A percentile compares a stretch with the other conserved stretches of the same genome.
These are phyloP conservation scores for Canariomyces notabilis DNA, from an alignment of 2,329 filamentous ascomycete species.

Conservation along the genomic window DNA sequence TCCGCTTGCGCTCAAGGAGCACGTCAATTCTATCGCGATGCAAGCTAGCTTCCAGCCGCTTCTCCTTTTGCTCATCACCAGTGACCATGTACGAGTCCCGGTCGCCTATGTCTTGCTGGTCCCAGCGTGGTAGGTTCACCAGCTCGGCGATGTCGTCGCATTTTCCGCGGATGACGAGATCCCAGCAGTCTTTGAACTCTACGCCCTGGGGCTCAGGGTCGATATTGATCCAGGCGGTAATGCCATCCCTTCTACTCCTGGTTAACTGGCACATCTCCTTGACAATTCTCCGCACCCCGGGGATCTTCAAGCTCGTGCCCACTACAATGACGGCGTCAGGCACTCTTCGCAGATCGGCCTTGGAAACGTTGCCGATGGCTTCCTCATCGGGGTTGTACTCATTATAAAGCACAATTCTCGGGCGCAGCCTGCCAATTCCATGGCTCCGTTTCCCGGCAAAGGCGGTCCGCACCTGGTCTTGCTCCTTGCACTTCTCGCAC, in stretches of 20 bases:
- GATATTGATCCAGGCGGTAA: constrained; percentile 92
- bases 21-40: constrained; percentile 38
- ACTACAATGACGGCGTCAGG: constrained; percentile 93
- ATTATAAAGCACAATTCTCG: constrained; percentile 94
- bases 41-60: constrained; percentile 33
- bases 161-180: constrained; percentile 79
- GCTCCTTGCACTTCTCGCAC: constrained; percentile 68
- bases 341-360: constrained; percentile 75
- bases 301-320: constrained; percentile 91
- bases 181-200: constrained; percentile 90
- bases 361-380: constrained; percentile 86
- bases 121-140: constrained; percentile 58
- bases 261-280: constrained; percentile 86
- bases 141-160: constrained; percentile 82
- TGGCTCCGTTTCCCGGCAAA: constrained; percentile 84
- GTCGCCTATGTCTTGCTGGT: constrained; percentile 49
- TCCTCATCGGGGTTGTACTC: constrained; percentile 96
- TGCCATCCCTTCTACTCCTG: constrained; percentile 73
- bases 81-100: constrained; percentile 40
- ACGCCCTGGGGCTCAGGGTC: constrained; percentile 75
- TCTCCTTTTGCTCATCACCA: constrained; percentile 39
- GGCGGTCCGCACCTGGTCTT: constrained; percentile 69
- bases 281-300: constrained; percentile 82
- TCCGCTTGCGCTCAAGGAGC: constrained; percentile 34
- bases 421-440: constrained; percentile 82